Percentiles rank a stretch among this genome's conserved stretches.
Conservation (phyloP, 768 basidiomycete species). For the Lactarius indigo region DNA sequence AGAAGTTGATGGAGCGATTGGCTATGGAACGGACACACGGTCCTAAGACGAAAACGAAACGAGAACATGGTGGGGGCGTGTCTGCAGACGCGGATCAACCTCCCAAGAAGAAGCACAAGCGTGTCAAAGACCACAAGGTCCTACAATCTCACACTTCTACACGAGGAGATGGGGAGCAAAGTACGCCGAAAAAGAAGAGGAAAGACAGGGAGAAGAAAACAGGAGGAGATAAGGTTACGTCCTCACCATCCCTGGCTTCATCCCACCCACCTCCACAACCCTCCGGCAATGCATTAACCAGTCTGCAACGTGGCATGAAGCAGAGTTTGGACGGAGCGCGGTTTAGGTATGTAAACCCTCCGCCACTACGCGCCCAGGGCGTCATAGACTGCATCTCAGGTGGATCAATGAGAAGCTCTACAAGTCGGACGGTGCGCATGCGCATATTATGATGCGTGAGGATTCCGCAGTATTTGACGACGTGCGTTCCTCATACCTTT, state of each 20-base stretch:
- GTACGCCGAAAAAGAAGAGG: constrained; percentile 1
- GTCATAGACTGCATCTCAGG: constrained; percentile 37
- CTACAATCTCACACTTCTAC: not conserved
- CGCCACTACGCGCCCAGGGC: not conserved
- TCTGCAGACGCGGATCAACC: not conserved
- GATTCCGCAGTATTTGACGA: constrained; percentile 82
- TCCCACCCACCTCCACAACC: constrained; percentile 8
- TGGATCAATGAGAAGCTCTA: constrained; percentile 93
- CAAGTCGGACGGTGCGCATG: constrained; percentile 74
- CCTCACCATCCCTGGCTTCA: not conserved
- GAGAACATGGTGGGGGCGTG: not conserved
- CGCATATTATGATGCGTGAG: constrained; percentile 76
- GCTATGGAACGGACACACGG: constrained; percentile 18
- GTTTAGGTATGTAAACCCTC: constrained; percentile 58
- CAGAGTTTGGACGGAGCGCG: constrained; percentile 81
- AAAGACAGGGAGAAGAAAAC: constrained; percentile 6
- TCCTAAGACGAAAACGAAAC: not conserved
- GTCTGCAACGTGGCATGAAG: constrained; percentile 75
- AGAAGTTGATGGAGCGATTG: constrained; percentile 56
- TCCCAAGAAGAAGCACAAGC: constrained; percentile 2
- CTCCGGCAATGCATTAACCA: constrained; percentile 44
- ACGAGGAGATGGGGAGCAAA: not conserved
- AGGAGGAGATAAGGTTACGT: not conserved
- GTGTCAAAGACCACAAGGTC: not conserved
- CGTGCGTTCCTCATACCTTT: constrained; percentile 40